A percentile compares a stretch with the other conserved stretches of the same genome.
These are phyloP conservation scores for Tolypocladium guangdongense DNA, from an alignment of 2,329 filamentous ascomycete species.

Conservation along the genomic window DNA sequence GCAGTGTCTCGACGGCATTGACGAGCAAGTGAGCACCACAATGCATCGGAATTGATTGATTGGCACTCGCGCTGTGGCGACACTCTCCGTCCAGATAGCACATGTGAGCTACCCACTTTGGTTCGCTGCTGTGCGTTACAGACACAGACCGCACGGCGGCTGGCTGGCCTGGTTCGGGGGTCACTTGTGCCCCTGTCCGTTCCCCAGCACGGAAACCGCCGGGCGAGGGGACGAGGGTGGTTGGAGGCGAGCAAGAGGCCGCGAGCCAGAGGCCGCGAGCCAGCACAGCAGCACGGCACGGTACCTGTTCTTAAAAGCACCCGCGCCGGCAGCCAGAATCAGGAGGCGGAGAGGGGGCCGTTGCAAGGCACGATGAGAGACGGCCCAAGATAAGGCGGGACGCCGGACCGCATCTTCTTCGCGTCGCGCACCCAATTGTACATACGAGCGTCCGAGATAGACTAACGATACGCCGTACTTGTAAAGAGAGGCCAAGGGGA, in stretches of 20 bases:
- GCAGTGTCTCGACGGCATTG: not conserved
- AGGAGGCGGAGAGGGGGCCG: not conserved
- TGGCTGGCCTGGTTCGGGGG: not conserved
- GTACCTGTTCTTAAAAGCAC: not conserved
- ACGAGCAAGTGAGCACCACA: not conserved
- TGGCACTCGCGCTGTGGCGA: not conserved
- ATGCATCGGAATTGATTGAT: not conserved
- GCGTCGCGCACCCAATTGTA: not conserved
- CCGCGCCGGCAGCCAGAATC: not conserved
- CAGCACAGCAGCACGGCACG: not conserved
- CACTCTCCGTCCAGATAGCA: not conserved
- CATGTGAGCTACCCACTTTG: not conserved
- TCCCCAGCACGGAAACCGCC: constrained; percentile 2
- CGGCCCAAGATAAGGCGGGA: constrained; percentile 3
- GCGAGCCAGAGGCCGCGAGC: not conserved
- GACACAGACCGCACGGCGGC: constrained; percentile 1
- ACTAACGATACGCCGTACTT: not conserved
- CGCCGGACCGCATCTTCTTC: constrained; percentile 1
- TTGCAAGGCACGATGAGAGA: not conserved
- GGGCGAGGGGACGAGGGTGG: not conserved
- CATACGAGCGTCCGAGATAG: not conserved
- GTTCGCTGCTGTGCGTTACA: not conserved
- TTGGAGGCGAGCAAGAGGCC: not conserved
- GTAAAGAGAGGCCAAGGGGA: not conserved
- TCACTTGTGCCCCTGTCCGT: not conserved